Conservation (phyloP, 2,329 filamentous ascomycete genomes). For the Ophiostoma ips region DNA sequence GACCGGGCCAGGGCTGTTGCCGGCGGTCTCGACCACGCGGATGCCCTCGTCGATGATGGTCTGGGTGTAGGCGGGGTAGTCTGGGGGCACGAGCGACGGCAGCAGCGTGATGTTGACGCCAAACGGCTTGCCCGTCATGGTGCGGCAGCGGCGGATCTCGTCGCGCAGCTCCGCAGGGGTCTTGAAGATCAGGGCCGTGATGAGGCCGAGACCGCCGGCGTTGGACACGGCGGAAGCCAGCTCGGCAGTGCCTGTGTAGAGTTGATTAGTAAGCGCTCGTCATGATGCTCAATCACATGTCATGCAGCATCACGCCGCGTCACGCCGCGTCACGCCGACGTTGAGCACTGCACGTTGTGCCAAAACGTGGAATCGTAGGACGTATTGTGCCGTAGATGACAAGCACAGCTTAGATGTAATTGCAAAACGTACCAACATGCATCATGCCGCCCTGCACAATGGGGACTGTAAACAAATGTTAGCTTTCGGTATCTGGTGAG, state of each 20-base stretch:
- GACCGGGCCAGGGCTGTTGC: conserved; percentile 63
- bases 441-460: conserved; percentile 74
- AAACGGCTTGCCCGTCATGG: conserved; percentile 68
- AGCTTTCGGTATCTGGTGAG: too few species aligned
- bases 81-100: conserved; percentile 74
- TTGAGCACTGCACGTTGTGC: too few species aligned
- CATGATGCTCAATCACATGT: conserved; percentile 2
- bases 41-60: conserved; percentile 89
- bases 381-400: too few species aligned
- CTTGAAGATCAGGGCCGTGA: conserved; percentile 85
- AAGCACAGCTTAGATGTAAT: neutral
- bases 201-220: conserved; percentile 68
- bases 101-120: conserved; percentile 92
- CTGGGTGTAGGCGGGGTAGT: conserved; percentile 85
- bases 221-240: conserved; percentile 64
- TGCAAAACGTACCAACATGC: conserved; percentile 16
- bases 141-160: conserved; percentile 78
- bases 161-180: conserved; percentile 81
- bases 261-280: neutral
- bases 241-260: conserved; percentile 59
- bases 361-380: too few species aligned
- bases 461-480: conserved; percentile 41
- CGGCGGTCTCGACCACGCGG: conserved; percentile 54
- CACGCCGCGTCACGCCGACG: too few species aligned
- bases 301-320: neutral